Evolutionary conservation across 495 filamentous ascomycete genomes (phyloP), one percentile per base, ranked within the genome.

Genomic region (Usnea hakonensis): DNA sequence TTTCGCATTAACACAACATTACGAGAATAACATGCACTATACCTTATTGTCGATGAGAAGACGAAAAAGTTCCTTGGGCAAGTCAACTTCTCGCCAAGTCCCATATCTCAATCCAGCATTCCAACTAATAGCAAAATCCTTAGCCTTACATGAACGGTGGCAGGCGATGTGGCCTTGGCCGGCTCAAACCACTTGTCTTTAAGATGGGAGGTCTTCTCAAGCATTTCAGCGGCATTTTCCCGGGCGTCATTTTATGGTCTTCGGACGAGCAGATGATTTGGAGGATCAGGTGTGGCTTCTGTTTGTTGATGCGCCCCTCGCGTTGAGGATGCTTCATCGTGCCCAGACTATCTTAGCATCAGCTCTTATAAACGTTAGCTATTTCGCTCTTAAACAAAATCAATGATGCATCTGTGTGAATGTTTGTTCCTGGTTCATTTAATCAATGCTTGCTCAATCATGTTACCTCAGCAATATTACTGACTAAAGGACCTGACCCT

Each of bases 151-250:
- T 64, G 33, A 40, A 59, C 36, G 26, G 52, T 59, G 41, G 55
- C 26, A 62, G 55, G 36, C 37, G 16, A 58, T 64, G 32, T 64
- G 48, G 41, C 55, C 56, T 58, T 28, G 30, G 58, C 36, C 33
- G 33, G 28, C 44, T 59, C 55, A 33, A 53, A 21, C 26, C 41
- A 38, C 32, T 58, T 54, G 21, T 61, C 21, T 5, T 36, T 64
- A 38, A 10, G 19, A 67, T 61, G 57, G 57, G 57, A 26, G 65
- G 57, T 55, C 23, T 63, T 14, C 60, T 60, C 55, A 38, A 33
- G 60, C 53, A 59, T 63, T 44, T 66, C 57, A 60, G 60, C 54
- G 60, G 56, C 64, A 65, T 58, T 61, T 36, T 43, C 41, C 19
- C 21, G 50, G 60, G 60, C 26, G 54, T 44, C 59, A 66, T 66